Evolutionary conservation across 805 yeast genomes (phyloP).

Genomic region (Yarrowia osloensis): DNA sequence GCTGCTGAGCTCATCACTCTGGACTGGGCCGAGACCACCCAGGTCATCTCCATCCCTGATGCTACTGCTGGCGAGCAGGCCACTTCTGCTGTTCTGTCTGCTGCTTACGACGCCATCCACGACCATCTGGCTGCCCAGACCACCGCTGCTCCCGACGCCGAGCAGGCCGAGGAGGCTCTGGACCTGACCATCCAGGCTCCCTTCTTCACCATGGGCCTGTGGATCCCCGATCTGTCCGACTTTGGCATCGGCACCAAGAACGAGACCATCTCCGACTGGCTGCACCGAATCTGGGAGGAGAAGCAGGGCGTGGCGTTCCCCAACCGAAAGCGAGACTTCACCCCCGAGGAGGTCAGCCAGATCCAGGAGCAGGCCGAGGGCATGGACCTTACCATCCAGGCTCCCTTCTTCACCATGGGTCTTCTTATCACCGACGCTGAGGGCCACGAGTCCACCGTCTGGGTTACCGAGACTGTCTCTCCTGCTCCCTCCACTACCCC

Average conservation of each 20-base stretch:
- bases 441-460: not conserved
- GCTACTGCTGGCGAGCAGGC: not conserved
- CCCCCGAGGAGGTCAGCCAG: not conserved
- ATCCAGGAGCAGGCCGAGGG: slow-evolving; percentile 8
- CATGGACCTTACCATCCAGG: slow-evolving; percentile 20
- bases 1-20: slow-evolving; percentile 5
- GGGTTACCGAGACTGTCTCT: slow-evolving; percentile 14
- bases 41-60: slow-evolving; percentile 4
- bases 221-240: slow-evolving; percentile 13
- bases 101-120: slow-evolving; percentile 17
- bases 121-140: slow-evolving; percentile 6
- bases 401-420: slow-evolving; percentile 26
- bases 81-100: slow-evolving; percentile 4
- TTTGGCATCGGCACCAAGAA: slow-evolving; percentile 10
- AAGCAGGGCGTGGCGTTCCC: not conserved
- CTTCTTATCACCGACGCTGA: not conserved
- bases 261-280: slow-evolving; percentile 7
- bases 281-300: not conserved
- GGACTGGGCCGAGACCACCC: slow-evolving; percentile 21
- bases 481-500: not conserved
- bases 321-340: slow-evolving; percentile 7
- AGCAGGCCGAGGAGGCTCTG: slow-evolving; percentile 2
- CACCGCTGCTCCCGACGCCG: slow-evolving; percentile 1
- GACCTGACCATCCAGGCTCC: slow-evolving; percentile 19
- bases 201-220: slow-evolving; percentile 13